Percentiles rank a stretch among this genome's conserved stretches.
Conservation (phyloP, 2,329 filamentous ascomycete species). For the Didymella sp. region DNA sequence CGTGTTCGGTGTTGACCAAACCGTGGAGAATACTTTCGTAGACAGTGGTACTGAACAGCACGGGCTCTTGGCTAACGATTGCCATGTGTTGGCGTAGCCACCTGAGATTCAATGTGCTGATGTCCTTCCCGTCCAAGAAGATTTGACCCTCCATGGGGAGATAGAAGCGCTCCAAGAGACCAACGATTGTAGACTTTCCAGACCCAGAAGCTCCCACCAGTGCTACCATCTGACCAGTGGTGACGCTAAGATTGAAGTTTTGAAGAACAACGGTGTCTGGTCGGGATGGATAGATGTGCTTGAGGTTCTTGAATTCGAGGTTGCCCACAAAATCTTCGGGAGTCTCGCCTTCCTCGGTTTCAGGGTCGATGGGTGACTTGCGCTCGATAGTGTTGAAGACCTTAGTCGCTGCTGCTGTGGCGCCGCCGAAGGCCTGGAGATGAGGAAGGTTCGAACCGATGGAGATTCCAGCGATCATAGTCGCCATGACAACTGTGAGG, state of each 20-base stretch:
- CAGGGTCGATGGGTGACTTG: conserved; percentile 80
- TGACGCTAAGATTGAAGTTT: conserved; percentile 78
- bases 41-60: conserved; percentile 88
- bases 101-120: conserved; percentile 80
- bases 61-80: conserved; percentile 90
- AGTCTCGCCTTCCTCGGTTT: conserved; percentile 72
- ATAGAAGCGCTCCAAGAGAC: conserved; percentile 93
- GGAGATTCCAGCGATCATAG: conserved; percentile 92
- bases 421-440: conserved; percentile 82
- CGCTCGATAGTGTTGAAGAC: conserved; percentile 96
- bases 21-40: conserved; percentile 90
- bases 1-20: conserved; percentile 81
- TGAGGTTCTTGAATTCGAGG: conserved; percentile 81
- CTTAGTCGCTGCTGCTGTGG: conserved; percentile 83
- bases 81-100: conserved; percentile 94
- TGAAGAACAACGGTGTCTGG: conserved; percentile 91
- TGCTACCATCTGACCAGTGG: conserved; percentile 90
- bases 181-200: conserved; percentile 93
- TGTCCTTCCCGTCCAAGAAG: conserved; percentile 81
- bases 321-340: conserved; percentile 76
- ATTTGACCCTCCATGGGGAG: conserved; percentile 82
- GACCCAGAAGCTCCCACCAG: conserved; percentile 93
- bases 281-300: conserved; percentile 92
- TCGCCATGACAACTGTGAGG: conserved; percentile 84
- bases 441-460: conserved; percentile 77